Evolutionary conservation across 2,329 filamentous ascomycete genomes (phyloP).

Genomic region (Botrytis galanthina): DNA sequence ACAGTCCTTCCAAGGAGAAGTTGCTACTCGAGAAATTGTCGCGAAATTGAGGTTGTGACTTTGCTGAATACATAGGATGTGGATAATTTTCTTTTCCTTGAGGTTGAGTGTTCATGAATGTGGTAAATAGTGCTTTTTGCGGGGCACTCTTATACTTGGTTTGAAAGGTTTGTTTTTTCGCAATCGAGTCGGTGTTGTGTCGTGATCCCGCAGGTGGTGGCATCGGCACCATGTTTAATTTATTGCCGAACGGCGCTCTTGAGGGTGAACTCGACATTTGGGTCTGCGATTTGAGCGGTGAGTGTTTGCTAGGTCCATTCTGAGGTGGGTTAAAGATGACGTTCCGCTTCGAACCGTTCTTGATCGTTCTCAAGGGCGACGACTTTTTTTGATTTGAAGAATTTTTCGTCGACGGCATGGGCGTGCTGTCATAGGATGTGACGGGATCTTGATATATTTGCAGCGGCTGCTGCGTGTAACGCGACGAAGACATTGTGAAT

Average conservation of each 20-base stretch:
- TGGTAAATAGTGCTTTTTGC: slow-evolving; percentile 51
- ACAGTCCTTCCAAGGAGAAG: slow-evolving; percentile 52
- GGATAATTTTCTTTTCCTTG: slow-evolving; percentile 57
- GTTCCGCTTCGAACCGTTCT: slow-evolving; percentile 52
- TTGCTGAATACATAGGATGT: slow-evolving; percentile 44
- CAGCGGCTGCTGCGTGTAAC: slow-evolving; percentile 50
- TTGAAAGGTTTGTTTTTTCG: slow-evolving; percentile 62
- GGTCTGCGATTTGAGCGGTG: slow-evolving; percentile 64
- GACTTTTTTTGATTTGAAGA: slow-evolving; percentile 29
- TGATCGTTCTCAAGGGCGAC: slow-evolving; percentile 44
- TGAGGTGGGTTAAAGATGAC: slow-evolving; percentile 64
- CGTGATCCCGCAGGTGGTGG: slow-evolving; percentile 57
- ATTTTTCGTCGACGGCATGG: slow-evolving; percentile 35
- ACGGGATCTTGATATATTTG: slow-evolving; percentile 59
- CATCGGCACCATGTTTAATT: slow-evolving; percentile 66
- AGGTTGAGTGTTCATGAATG: slow-evolving; percentile 39
- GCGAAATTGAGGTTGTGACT: slow-evolving; percentile 43
- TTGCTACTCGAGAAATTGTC: slow-evolving; percentile 39
- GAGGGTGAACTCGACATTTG: slow-evolving; percentile 57
- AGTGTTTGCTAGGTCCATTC: slow-evolving; percentile 53
- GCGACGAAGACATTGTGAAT: slow-evolving; percentile 51
- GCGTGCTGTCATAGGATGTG: slow-evolving; percentile 42
- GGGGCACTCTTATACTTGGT: slow-evolving; percentile 54
- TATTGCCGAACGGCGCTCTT: slow-evolving; percentile 59
- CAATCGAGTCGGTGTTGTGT: slow-evolving; percentile 63